Evolutionary conservation across 306 rosid species (phyloP).

Genomic region (Malus asiatica): DNA sequence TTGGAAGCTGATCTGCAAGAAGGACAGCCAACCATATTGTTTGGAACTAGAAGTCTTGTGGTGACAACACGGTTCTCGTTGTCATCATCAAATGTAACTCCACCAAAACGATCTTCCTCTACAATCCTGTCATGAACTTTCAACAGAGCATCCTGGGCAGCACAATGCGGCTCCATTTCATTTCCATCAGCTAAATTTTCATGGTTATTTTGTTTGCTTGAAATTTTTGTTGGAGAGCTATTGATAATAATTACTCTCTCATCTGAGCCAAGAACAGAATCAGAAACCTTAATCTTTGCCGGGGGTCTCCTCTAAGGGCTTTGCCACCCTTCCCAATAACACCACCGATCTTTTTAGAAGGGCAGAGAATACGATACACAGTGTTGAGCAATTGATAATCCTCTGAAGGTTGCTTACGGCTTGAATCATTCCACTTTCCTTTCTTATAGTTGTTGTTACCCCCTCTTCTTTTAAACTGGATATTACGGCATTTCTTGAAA

Average conservation of each 20-base stretch:
- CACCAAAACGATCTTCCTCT: conserved; percentile 26
- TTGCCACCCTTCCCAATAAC: conserved; percentile 34
- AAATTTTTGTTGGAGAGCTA: conserved; percentile 18
- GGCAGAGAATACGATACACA: conserved; percentile 28
- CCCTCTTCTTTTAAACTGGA: conserved; percentile 26
- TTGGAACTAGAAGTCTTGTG: conserved; percentile 27
- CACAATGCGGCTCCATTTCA: conserved; percentile 19
- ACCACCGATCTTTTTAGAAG: conserved; percentile 30
- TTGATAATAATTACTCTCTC: conserved; percentile 29
- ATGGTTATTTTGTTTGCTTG: neutral
- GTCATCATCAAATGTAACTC: conserved; percentile 24
- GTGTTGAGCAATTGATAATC: conserved; percentile 19
- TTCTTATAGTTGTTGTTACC: neutral
- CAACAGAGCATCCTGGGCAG: conserved; percentile 33
- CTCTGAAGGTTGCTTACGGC: conserved; percentile 1
- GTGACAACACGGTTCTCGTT: conserved; percentile 15
- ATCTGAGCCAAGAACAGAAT: conserved; percentile 25
- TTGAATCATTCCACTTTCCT: conserved; percentile 17
- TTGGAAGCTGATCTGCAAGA: conserved; percentile 29
- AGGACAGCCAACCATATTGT: conserved; percentile 27
- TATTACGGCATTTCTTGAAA: conserved; percentile 2
- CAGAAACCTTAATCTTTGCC: conserved; percentile 32
- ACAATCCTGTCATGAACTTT: conserved; percentile 29
- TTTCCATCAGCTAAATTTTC: conserved; percentile 12
- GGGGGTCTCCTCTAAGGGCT: conserved; percentile 21